These are phyloP conservation scores for Pichia sp. DNA, from an alignment of 1,139 yeast genomes.

Conservation along the genomic window DNA sequence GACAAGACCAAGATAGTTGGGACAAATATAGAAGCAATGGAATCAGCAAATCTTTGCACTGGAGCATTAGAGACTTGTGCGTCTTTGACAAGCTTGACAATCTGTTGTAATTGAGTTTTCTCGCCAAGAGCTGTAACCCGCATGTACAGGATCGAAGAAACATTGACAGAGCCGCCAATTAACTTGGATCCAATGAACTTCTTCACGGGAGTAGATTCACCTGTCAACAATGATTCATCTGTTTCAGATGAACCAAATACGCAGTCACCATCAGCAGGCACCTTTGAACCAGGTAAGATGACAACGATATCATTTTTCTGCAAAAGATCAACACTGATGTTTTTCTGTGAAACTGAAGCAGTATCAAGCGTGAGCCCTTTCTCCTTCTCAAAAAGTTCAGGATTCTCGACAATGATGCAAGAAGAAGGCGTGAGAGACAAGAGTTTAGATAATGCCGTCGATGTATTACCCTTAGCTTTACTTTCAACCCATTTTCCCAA, in stretches of 20 bases:
- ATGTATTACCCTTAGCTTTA: conserved; percentile 89
- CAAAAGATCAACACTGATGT: conserved; percentile 63
- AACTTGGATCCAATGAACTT: conserved; percentile 57
- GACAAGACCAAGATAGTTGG: conserved; percentile 64
- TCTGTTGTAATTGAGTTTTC: conserved; percentile 80
- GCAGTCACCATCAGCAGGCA: conserved; percentile 88
- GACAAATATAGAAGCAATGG: conserved; percentile 79
- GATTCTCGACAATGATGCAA: conserved; percentile 55
- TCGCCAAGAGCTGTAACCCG: conserved; percentile 67
- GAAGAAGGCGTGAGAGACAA: conserved; percentile 74
- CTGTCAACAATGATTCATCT: conserved; percentile 85
- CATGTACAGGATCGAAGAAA: conserved; percentile 65
- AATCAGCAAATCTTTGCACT: conserved; percentile 83
- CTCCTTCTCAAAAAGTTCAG: conserved; percentile 13
- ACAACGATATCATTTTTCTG: conserved; percentile 74
- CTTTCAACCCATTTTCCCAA: conserved; percentile 89
- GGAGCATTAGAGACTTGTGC: conserved; percentile 91
- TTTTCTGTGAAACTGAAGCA: conserved; percentile 16
- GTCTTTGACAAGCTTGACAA: conserved; percentile 76
- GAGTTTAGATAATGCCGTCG: conserved; percentile 75
- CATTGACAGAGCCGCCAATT: conserved; percentile 89
- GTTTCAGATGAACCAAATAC: conserved; percentile 72
- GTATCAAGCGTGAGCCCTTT: conserved; percentile 10
- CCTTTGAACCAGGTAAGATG: conserved; percentile 76
- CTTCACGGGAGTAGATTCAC: conserved; percentile 73